Evolutionary conservation across 148 eudicot genomes (phyloP), one percentile per base, ranked within the genome.

Genomic region (Suaeda aralocaspica): DNA sequence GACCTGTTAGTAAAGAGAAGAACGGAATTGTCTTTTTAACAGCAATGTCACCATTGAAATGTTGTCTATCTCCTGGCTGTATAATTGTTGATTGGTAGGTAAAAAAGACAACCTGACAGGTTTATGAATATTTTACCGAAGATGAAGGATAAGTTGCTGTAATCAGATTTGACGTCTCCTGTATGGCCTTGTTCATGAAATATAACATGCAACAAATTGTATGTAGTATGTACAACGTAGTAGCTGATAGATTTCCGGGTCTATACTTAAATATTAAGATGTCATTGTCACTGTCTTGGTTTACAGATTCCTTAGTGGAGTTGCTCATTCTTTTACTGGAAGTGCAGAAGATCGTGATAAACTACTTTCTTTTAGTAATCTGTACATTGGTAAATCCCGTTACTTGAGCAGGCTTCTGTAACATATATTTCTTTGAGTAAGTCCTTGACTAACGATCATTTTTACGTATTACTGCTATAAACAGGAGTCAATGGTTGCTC

Each of bases 401-500:
- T 30, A 50, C 31, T 48, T 9, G 26, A 55, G 19, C 59, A 44
- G 31, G 33, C 24, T 52, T 36, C 12, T 63, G 19, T 28, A 7
- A 30, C 14, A 19, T 33, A 16, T 21, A 28, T 21, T 18, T 70
- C 11, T n/a, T n/a, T n/a, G n/a, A n/a, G n/a, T n/a, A n/a, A 31
- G 62, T 9, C 34, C 51, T 50, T 72, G 21, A 51, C 34, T 18
- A 25, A 19, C 67, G 9, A 44, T 30, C 33, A 29, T 24, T 42
- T 53, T 49, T 14, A 31, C 49, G 9, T 66, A 33, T 67, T 42
- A 56, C 21, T 59, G 58, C 68, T 66, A 64, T 61, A 39, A 55
- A 46, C 72, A 94, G 99, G 99, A 49, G 75, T 94, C 33, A 94
- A 94, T 80, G 99, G 99, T 42, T 94, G 99, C 79, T 94, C 99